phyloP scores from a whole-genome alignment of 495 filamentous ascomycete species.

The Daldinia caldariorum region DNA sequence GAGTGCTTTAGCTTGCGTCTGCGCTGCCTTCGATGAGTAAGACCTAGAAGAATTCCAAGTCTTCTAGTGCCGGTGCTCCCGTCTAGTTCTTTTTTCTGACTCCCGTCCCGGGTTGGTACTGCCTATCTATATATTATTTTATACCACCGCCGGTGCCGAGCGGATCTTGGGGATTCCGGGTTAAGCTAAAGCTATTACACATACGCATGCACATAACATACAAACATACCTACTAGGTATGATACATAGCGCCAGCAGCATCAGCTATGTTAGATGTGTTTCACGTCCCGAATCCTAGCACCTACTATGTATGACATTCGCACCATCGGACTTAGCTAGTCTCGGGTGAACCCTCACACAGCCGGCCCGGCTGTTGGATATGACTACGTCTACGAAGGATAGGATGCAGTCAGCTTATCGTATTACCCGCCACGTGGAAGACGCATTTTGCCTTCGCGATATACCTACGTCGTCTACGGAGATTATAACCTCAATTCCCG shows the following conservation, averaged over 20 bases:
- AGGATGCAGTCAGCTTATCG: constrained; percentile 38
- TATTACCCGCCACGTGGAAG: constrained; percentile 34
- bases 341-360: background rate
- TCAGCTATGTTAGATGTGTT: background rate
- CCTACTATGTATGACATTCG: constrained; percentile 2
- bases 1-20: background rate
- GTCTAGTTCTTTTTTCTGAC: background rate
- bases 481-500: background rate
- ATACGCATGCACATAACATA: background rate
- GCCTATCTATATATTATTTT: background rate
- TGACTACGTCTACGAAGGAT: background rate
- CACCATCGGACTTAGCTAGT: background rate
- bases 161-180: constrained; percentile 2
- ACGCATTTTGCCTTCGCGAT: constrained; percentile 19
- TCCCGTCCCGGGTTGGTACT: background rate
- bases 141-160: constrained; percentile 16
- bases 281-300: constrained; percentile 18
- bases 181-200: background rate
- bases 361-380: too few species aligned
- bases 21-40: constrained; percentile 9
- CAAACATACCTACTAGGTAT: background rate
- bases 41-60: constrained; percentile 2
- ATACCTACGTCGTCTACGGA: background rate
- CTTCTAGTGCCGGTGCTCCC: constrained; percentile 3
- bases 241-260: background rate